Evolutionary conservation across 345 rosid genomes (phyloP).

Genomic region (Salix koriyanagi): DNA sequence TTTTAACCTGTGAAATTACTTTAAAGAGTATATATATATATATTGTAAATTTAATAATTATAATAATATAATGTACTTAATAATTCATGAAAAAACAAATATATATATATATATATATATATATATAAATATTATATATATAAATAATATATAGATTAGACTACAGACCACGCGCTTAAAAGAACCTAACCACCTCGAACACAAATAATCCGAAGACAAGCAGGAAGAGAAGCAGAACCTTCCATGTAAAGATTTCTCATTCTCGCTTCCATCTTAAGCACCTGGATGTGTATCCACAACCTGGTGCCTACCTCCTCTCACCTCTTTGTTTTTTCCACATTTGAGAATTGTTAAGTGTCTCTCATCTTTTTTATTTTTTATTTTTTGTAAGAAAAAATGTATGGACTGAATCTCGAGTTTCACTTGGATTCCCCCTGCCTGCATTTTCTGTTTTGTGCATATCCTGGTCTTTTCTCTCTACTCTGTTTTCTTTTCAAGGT

Average conservation of each 20-base stretch:
- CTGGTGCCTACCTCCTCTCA: not conserved
- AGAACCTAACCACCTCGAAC: not conserved
- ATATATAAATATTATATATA: too few relatives aligned
- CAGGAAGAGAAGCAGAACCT: not conserved
- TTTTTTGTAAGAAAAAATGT: not conserved
- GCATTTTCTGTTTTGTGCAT: slow-evolving; percentile 10
- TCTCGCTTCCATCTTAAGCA: slow-evolving; percentile 22
- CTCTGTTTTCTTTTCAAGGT: not conserved
- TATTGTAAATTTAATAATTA: too few relatives aligned
- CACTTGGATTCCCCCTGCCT: not conserved
- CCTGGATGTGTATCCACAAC: slow-evolving; percentile 22
- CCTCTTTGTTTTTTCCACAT: not conserved
- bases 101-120: too few relatives aligned
- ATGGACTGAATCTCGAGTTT: slow-evolving; percentile 4
- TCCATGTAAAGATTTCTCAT: slow-evolving; percentile 10
- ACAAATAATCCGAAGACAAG: not conserved
- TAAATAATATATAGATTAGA: not conserved
- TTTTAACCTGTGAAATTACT: too few relatives aligned
- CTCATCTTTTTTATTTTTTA: not conserved
- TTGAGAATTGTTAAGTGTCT: not conserved
- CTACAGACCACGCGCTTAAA: not conserved
- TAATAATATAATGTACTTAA: too few relatives aligned
- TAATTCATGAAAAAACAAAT: too few relatives aligned
- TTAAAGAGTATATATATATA: too few relatives aligned
- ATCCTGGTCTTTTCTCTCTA: not conserved